Evolutionary conservation across 2,329 filamentous ascomycete genomes (phyloP).

Genomic region (Graphilbum ipis-grandicollis): DNA sequence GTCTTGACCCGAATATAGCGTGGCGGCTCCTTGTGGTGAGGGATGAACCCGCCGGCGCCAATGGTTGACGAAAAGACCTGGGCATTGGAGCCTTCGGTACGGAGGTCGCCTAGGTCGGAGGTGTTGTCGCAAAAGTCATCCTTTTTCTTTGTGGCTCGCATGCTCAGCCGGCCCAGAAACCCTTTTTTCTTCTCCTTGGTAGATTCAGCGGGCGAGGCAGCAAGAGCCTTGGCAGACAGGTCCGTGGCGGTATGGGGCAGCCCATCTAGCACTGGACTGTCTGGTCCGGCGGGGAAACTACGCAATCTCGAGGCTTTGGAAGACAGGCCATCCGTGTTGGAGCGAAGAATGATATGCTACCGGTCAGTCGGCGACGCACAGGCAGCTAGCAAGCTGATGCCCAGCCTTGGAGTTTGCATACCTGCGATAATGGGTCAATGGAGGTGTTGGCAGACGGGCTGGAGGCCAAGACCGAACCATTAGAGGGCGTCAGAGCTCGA

Average conservation of each 20-base stretch:
- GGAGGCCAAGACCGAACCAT: slow-evolving; percentile 2
- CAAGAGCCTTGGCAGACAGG: too few species aligned
- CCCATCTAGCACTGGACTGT: slow-evolving; percentile 23
- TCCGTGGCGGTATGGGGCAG: too few species aligned
- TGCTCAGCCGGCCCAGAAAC: slow-evolving; percentile 66
- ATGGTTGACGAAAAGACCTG: slow-evolving; percentile 65
- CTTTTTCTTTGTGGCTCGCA: slow-evolving; percentile 62
- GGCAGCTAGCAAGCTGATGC: too few species aligned
- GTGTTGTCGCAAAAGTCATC: slow-evolving; percentile 43
- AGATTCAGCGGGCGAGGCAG: too few species aligned
- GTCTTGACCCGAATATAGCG: slow-evolving; percentile 76
- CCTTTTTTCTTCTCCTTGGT: too few species aligned
- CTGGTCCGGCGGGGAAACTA: slow-evolving; percentile 26
- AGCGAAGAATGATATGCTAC: slow-evolving; percentile 48
- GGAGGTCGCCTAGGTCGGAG: slow-evolving; percentile 48
- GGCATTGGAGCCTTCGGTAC: slow-evolving; percentile 68
- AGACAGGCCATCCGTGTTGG: slow-evolving; percentile 45
- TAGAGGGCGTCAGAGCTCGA: not conserved
- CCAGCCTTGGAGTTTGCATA: too few species aligned
- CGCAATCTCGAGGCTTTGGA: slow-evolving; percentile 39
- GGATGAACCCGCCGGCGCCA: slow-evolving; percentile 59
- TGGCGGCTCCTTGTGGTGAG: slow-evolving; percentile 73
- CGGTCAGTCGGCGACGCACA: too few species aligned
- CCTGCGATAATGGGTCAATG: slow-evolving; percentile 16
- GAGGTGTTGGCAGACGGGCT: slow-evolving; percentile 6